These are phyloP conservation scores for Penicillium mononematosum DNA, from an alignment of 495 filamentous ascomycete species.

Conservation along the genomic window DNA sequence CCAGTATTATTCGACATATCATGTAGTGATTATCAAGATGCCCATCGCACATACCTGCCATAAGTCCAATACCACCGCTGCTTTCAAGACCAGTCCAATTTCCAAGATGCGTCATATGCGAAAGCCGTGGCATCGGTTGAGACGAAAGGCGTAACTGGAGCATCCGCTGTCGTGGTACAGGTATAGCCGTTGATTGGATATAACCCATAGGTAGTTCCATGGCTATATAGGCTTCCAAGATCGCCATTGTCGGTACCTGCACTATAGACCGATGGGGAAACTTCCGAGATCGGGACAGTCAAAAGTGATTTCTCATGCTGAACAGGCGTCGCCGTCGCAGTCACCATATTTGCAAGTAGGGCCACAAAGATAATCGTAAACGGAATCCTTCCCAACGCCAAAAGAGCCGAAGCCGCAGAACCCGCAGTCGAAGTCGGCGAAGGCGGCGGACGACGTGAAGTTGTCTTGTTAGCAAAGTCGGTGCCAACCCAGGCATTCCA, in stretches of 20 bases:
- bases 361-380: slow-evolving; percentile 7
- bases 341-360: slow-evolving; percentile 6
- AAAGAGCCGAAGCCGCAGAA: slow-evolving; percentile 6
- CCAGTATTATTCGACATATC: background rate
- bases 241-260: background rate
- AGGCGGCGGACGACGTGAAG: background rate
- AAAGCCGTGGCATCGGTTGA: background rate
- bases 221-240: background rate
- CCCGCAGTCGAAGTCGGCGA: background rate
- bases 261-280: background rate
- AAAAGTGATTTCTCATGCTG: background rate
- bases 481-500: slow-evolving; percentile 13
- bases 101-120: background rate
- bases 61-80: background rate
- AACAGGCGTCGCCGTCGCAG: slow-evolving; percentile 1
- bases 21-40: background rate
- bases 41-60: background rate
- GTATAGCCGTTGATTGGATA: background rate
- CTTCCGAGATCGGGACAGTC: background rate
- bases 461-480: background rate
- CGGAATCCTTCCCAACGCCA: background rate
- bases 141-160: background rate
- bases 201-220: background rate
- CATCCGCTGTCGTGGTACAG: background rate
- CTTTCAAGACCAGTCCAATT: background rate